phyloP scores from a whole-genome alignment of 192 early-diverging fungal genomes.

The Dimargaris xerosporica region DNA sequence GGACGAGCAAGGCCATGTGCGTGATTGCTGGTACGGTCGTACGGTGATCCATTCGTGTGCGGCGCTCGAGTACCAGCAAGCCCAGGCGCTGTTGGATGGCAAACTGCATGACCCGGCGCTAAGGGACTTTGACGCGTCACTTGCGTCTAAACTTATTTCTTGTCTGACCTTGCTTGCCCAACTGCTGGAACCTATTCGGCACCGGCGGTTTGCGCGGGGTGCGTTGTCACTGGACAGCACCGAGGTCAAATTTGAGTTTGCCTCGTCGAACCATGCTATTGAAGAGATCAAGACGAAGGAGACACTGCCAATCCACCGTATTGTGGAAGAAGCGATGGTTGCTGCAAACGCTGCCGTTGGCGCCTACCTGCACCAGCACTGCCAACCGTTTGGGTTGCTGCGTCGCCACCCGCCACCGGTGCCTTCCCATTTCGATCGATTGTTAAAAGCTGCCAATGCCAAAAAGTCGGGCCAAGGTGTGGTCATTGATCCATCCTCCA shows the following conservation, averaged over 20 bases:
- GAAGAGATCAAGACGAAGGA: slow-evolving; percentile 49
- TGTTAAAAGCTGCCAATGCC: slow-evolving; percentile 36
- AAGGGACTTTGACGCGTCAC: slow-evolving; percentile 14
- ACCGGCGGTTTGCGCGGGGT: slow-evolving; percentile 36
- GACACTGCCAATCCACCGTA: slow-evolving; percentile 48
- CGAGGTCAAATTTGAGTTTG: slow-evolving; percentile 58
- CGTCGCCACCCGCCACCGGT: slow-evolving; percentile 52
- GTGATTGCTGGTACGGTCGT: slow-evolving; percentile 51
- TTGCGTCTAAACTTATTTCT: slow-evolving; percentile 24
- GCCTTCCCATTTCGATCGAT: slow-evolving; percentile 39
- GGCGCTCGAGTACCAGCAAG: slow-evolving; percentile 65
- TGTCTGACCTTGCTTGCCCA: slow-evolving; percentile 28
- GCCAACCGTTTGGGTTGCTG: slow-evolving; percentile 40
- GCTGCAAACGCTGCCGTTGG: slow-evolving; percentile 58
- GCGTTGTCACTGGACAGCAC: slow-evolving; percentile 57
- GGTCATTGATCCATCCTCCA: slow-evolving; percentile 44
- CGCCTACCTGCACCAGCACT: slow-evolving; percentile 34
- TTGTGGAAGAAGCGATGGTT: slow-evolving; percentile 71
- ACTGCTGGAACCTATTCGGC: slow-evolving; percentile 36
- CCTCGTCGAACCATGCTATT: slow-evolving; percentile 30
- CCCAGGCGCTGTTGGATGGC: slow-evolving; percentile 51
- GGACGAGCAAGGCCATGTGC: slow-evolving; percentile 20
- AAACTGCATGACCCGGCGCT: slow-evolving; percentile 23
- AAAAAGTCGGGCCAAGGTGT: slow-evolving; percentile 26
- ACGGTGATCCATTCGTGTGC: slow-evolving; percentile 54